Conservation (phyloP, 2,329 filamentous ascomycete species). For the Fonsecaea monophora region DNA sequence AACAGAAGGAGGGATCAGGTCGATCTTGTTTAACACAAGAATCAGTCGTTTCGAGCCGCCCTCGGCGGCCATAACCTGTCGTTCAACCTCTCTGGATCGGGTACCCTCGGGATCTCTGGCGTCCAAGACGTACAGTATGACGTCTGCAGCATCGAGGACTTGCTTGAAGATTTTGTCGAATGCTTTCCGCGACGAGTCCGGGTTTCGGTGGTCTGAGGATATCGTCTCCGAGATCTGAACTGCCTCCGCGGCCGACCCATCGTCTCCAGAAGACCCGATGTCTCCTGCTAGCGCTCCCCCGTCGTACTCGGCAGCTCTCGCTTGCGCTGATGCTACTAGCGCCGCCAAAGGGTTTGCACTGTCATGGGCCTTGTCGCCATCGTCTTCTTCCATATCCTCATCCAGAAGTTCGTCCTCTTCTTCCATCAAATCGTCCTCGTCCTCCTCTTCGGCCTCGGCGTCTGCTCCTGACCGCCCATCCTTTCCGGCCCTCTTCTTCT, state of each 20-base stretch:
- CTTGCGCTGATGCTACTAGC: slow-evolving; percentile 81
- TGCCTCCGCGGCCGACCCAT: slow-evolving; percentile 56
- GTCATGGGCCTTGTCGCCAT: slow-evolving; percentile 59
- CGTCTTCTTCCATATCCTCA: slow-evolving; percentile 59
- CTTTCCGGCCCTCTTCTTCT: slow-evolving; percentile 57
- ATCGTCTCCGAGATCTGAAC: slow-evolving; percentile 43
- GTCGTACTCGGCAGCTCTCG: slow-evolving; percentile 77
- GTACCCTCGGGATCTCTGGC: slow-evolving; percentile 90
- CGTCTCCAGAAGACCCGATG: slow-evolving; percentile 59
- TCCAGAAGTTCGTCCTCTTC: slow-evolving; percentile 57
- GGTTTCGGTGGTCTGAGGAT: slow-evolving; percentile 41
- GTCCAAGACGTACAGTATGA: slow-evolving; percentile 92
- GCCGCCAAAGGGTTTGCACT: slow-evolving; percentile 90
- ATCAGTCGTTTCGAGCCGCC: slow-evolving; percentile 85
- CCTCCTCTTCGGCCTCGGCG: slow-evolving; percentile 48
- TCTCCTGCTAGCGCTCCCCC: slow-evolving; percentile 67
- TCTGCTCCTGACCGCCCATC: slow-evolving; percentile 64
- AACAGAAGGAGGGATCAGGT: slow-evolving; percentile 81
- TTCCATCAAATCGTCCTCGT: slow-evolving; percentile 54
- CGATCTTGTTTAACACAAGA: slow-evolving; percentile 93
- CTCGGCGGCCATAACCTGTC: slow-evolving; percentile 87
- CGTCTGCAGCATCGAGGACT: slow-evolving; percentile 86
- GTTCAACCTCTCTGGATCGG: slow-evolving; percentile 87
- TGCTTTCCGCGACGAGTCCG: slow-evolving; percentile 76
- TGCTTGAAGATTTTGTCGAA: slow-evolving; percentile 97